Percentiles rank a stretch among this genome's conserved stretches.
Evolutionary conservation across 331 rosid genomes (phyloP).

Genomic region (Quercus phellos): DNA sequence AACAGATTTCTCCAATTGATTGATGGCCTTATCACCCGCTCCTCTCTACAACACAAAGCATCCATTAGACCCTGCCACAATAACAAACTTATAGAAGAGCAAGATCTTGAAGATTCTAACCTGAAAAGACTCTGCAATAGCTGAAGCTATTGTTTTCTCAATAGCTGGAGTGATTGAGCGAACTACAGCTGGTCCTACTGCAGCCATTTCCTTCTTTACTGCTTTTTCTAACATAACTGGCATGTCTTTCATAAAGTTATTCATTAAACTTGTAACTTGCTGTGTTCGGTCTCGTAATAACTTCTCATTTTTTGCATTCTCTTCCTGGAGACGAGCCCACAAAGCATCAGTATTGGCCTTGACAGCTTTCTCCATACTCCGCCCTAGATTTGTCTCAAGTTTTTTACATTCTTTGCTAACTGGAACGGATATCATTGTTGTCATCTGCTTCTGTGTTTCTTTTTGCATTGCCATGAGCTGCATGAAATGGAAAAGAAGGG

Average conservation of each 20-base stretch:
- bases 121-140: slow-evolving; percentile 85
- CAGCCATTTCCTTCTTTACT: slow-evolving; percentile 84
- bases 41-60: slow-evolving; percentile 68
- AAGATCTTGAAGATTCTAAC: slow-evolving; percentile 34
- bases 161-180: slow-evolving; percentile 72
- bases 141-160: slow-evolving; percentile 77
- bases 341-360: slow-evolving; percentile 74
- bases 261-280: slow-evolving; percentile 47
- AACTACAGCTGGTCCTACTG: slow-evolving; percentile 71
- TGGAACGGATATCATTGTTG: slow-evolving; percentile 64
- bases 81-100: slow-evolving; percentile 9
- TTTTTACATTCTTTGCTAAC: slow-evolving; percentile 87
- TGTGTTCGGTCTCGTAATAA: slow-evolving; percentile 59
- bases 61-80: slow-evolving; percentile 38
- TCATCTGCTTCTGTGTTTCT: slow-evolving; percentile 89
- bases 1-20: slow-evolving; percentile 89
- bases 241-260: slow-evolving; percentile 73
- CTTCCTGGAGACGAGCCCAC: slow-evolving; percentile 93
- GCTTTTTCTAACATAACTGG: slow-evolving; percentile 71
- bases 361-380: slow-evolving; percentile 72
- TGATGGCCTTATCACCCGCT: slow-evolving; percentile 90
- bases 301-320: slow-evolving; percentile 79
- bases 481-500: slow-evolving; percentile 1
- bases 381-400: slow-evolving; percentile 79
- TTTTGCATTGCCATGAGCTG: slow-evolving; percentile 80